These are phyloP conservation scores for Sphagnurus paluster DNA, from an alignment of 1,284 basidiomycete species.

Conservation along the genomic window DNA sequence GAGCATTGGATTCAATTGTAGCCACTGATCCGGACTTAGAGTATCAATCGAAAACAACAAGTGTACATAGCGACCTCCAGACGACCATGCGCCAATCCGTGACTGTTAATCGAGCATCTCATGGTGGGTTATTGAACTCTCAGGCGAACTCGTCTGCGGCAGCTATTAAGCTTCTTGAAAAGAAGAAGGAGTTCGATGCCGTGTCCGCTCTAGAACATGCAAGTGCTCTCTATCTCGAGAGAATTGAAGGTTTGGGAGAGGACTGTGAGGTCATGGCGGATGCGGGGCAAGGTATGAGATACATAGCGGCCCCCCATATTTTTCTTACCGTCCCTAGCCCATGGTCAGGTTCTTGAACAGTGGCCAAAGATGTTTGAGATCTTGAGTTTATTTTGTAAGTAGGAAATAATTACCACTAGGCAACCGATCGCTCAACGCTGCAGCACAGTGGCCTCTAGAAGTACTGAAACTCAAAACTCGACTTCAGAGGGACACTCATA, in stretches of 20 bases:
- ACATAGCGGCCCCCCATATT: not conserved
- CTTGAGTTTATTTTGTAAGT: constrained; percentile 63
- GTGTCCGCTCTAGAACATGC: constrained; percentile 70
- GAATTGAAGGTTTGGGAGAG: constrained; percentile 65
- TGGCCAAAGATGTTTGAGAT: constrained; percentile 84
- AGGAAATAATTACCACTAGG: too few relatives aligned
- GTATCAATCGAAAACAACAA: constrained; percentile 15
- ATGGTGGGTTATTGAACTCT: constrained; percentile 34
- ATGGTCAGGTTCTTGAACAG: constrained; percentile 74
- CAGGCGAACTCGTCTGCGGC: constrained; percentile 49
- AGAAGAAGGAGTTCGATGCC: constrained; percentile 78
- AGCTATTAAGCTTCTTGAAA: constrained; percentile 60
- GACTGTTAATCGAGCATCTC: constrained; percentile 50
- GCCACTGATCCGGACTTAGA: too few relatives aligned
- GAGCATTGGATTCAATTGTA: constrained; percentile 5
- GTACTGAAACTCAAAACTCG: constrained; percentile 26
- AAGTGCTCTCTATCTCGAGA: constrained; percentile 60
- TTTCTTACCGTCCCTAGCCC: constrained; percentile 43
- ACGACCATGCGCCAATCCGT: constrained; percentile 55
- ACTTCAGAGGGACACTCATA: constrained; percentile 25
- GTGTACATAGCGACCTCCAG: constrained; percentile 5
- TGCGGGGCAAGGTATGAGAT: constrained; percentile 60
- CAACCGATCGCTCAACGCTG: too few relatives aligned
- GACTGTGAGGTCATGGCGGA: constrained; percentile 77
- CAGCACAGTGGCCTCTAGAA: constrained; percentile 46